Conservation (phyloP, 1,284 basidiomycete species). For the Boletellus dicymbophilus region DNA sequence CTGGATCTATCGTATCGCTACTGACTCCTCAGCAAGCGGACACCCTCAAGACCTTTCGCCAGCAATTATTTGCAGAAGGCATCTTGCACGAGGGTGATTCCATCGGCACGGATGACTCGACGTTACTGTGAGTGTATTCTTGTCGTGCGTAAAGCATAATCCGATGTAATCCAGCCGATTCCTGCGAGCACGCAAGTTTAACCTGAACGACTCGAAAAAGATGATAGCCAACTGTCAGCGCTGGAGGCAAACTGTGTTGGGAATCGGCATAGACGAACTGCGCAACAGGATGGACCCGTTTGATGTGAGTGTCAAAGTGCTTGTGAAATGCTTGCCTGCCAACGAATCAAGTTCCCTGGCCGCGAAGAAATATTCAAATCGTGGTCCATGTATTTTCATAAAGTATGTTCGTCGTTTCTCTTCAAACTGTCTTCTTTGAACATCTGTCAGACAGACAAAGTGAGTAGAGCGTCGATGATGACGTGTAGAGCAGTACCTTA, state of each 20-base stretch:
- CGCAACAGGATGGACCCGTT: conserved; percentile 60
- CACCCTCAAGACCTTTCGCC: conserved; percentile 41
- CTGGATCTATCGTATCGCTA: background rate
- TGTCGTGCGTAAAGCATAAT: background rate
- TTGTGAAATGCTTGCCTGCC: background rate
- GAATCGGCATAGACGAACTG: conserved; percentile 58
- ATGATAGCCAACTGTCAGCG: conserved; percentile 62
- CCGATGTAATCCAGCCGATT: conserved; percentile 53
- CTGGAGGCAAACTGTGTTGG: conserved; percentile 59
- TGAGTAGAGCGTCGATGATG: conserved; percentile 23
- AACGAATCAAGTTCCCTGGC: conserved; percentile 57
- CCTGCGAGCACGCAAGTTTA: conserved; percentile 63
- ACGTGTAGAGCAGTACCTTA: conserved; percentile 2
- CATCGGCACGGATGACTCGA: conserved; percentile 67
- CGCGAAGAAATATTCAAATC: conserved; percentile 65
- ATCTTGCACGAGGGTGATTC: conserved; percentile 59
- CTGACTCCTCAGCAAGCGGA: conserved; percentile 25
- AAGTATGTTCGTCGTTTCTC: conserved; percentile 40
- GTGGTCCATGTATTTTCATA: conserved; percentile 77
- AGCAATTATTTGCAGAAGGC: conserved; percentile 49
- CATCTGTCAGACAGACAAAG: conserved; percentile 57
- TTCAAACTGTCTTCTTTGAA: background rate
- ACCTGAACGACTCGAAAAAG: conserved; percentile 51
- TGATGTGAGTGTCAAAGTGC: conserved; percentile 44
- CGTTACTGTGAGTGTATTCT: conserved; percentile 48